Evolutionary conservation across 2,329 filamentous ascomycete genomes (phyloP).

Genomic region (Botrytis galanthina): DNA sequence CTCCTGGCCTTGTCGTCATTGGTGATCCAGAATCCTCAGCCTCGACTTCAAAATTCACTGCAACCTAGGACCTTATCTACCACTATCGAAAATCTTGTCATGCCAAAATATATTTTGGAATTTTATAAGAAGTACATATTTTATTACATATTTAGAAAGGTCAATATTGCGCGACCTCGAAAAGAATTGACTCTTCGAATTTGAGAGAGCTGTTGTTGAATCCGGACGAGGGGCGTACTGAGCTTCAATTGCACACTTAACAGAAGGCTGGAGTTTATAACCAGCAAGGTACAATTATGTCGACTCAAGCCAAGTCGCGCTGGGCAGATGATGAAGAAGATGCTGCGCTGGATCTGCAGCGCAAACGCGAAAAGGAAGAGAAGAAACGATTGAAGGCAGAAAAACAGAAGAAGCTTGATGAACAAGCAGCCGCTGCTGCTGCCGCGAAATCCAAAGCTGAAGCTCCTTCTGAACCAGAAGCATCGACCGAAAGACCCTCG

Average conservation of each 20-base stretch:
- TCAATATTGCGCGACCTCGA: background rate
- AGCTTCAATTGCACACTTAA: background rate
- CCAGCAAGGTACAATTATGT: slow-evolving; percentile 3
- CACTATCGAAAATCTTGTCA: background rate
- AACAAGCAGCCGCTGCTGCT: slow-evolving; percentile 34
- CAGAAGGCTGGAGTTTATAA: background rate
- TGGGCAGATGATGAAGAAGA: slow-evolving; percentile 89
- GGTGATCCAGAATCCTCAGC: slow-evolving; percentile 13
- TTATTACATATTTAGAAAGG: background rate
- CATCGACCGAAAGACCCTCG: slow-evolving; percentile 51
- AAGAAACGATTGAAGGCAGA: slow-evolving; percentile 82
- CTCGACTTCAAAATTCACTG: slow-evolving; percentile 4
- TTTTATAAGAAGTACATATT: background rate
- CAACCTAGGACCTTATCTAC: background rate
- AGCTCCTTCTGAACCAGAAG: slow-evolving; percentile 36
- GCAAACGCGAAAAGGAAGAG: slow-evolving; percentile 81
- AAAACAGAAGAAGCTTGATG: slow-evolving; percentile 69
- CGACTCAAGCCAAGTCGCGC: slow-evolving; percentile 55
- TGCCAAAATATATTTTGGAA: background rate
- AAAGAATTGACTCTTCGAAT: background rate
- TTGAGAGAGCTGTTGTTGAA: background rate
- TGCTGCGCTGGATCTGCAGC: slow-evolving; percentile 66
- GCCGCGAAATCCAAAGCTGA: slow-evolving; percentile 40
- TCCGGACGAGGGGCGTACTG: background rate
- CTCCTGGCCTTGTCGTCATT: slow-evolving; percentile 18